phyloP scores from a whole-genome alignment of 2,329 filamentous ascomycete genomes.

The Colletotrichum orbiculare region DNA sequence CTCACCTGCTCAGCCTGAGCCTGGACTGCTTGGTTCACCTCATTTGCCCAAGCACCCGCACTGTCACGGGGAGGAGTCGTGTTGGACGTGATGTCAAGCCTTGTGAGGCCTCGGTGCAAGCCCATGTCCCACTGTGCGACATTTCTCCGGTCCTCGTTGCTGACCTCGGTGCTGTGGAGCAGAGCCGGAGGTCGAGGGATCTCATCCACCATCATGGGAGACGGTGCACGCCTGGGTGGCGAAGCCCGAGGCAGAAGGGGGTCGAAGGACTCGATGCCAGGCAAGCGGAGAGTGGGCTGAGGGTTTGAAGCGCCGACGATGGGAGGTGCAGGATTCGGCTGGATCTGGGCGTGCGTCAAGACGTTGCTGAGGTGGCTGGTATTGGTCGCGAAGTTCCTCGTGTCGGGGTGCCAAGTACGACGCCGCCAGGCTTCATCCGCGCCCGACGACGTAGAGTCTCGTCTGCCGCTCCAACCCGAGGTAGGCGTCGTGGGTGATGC shows the following conservation, averaged over 20 bases:
- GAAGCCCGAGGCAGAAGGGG: slow-evolving; percentile 75
- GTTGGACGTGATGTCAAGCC: slow-evolving; percentile 70
- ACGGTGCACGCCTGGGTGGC: slow-evolving; percentile 72
- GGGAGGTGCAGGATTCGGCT: slow-evolving; percentile 63
- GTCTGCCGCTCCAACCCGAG: slow-evolving; percentile 67
- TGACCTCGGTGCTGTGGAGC: slow-evolving; percentile 45
- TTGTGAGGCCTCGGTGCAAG: slow-evolving; percentile 73
- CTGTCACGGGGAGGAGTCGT: slow-evolving; percentile 62
- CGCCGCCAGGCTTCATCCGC: slow-evolving; percentile 83
- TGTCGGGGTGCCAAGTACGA: slow-evolving; percentile 91
- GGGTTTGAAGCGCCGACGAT: slow-evolving; percentile 58
- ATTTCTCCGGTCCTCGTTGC: slow-evolving; percentile 60
- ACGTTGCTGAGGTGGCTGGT: slow-evolving; percentile 79
- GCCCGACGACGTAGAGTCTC: slow-evolving; percentile 71
- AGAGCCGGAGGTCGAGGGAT: slow-evolving; percentile 50
- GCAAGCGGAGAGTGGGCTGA: slow-evolving; percentile 75
- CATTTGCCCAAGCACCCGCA: slow-evolving; percentile 66
- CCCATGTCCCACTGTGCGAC: slow-evolving; percentile 72
- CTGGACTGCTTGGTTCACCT: slow-evolving; percentile 65
- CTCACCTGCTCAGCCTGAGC: slow-evolving; percentile 65
- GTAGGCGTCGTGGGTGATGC: slow-evolving; percentile 74
- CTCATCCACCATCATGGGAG: slow-evolving; percentile 82
- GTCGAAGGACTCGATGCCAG: slow-evolving; percentile 93
- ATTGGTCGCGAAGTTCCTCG: slow-evolving; percentile 70
- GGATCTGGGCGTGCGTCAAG: slow-evolving; percentile 73